Evolutionary conservation across 805 yeast species (phyloP), one percentile per base, ranked within the genome.

Genomic region (Wickerhamiella sergipiensis): DNA sequence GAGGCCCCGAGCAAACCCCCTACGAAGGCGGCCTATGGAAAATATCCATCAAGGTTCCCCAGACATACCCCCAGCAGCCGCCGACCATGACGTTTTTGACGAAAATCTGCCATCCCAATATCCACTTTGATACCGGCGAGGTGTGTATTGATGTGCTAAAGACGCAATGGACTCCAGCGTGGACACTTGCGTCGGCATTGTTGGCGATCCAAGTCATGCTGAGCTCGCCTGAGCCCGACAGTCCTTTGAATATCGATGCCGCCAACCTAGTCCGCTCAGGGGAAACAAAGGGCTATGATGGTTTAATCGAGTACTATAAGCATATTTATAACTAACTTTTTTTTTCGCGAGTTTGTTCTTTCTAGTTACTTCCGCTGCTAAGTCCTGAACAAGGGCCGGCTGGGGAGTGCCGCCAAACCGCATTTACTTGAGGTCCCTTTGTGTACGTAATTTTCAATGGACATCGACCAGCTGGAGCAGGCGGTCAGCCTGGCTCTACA

Each of bases 401-500:
- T n/a, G n/a, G n/a, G n/a, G n/a, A n/a, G n/a, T n/a, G n/a, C n/a
- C n/a, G n/a, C n/a, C n/a, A n/a, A n/a, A n/a, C n/a, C n/a, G n/a
- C n/a, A n/a, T n/a, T n/a, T 29, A 9, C 9, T 6, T 29, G 33
- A 29, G 15, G 15, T 6, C 15, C 12, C 40, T 6, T 5, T 2
- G 40, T 3, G 17, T 15, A 36, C 40, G 40, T 36, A 40, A 40
- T 40, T 21, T 45, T 46, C 46, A 19, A 51, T 53, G 55, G 62
- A 59, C 53, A 33, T 50, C 29, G 52, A 68, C 49, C 94, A 88
- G 71, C 82, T 89, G 60, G 86, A 78, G 65, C 92, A 86, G 68
- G 96, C 95, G 43, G 92, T 89, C 46, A 81, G 78, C 55, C 79
- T 87, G 55, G 95, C 95, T 7, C 76, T 84, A 50, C 79, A 80